Base-by-base conservation (phyloP, 2,329 filamentous ascomycete species). In the Tolypocladium capitatum region DNA sequence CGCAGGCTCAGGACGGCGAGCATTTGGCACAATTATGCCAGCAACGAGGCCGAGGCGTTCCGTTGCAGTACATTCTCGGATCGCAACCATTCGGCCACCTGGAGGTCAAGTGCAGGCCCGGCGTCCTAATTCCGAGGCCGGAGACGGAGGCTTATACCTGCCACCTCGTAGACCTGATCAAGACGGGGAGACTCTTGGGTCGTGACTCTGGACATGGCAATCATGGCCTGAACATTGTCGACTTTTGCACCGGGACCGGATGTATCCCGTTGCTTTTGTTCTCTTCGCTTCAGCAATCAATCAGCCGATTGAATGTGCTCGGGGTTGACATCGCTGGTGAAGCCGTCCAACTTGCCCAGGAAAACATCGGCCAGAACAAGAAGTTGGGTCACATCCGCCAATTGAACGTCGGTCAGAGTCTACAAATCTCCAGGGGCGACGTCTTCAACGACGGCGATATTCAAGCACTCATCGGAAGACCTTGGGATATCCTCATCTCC, bases 161-260 rank as follows among this genome's bases (percentile, higher is more conserved):
- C 28, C 68, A 80, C 54, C 67, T 86, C 11, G 75, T 74, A 33
- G 59, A 65, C 5, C 52, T 73, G 20, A 61, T 80, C 51, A 61
- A 60, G 46, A 53, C 52, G 8, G 52, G 49, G 14, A 28, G 45
- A 27, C 43, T 56, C 5, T 40, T 53, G 36, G 46, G 48, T n/a
- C 42, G 41, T 18, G 34, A 36, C 7, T n/a, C 47, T 36, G 52
- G 55, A 13, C 32, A 42, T 18, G 21, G 32, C 4, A 34, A 48
- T 8, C 36, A 48, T 55, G 51, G 58, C 16, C 56, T 94, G 13
- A 75, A 73, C 13, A 70, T 97, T 36, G 64, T 96, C 9, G 92
- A 98, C 63, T 71, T 96, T 30, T 97, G 92, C 64, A 90, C 88
- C 0, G 92, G 92, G 10, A 87, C 86, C 5, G 92, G 92, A 5